Percentiles rank a stretch among this genome's conserved stretches.
These are phyloP conservation scores for Hypoxylon sp. DNA, from an alignment of 2,329 filamentous ascomycete species.

Conservation along the genomic window DNA sequence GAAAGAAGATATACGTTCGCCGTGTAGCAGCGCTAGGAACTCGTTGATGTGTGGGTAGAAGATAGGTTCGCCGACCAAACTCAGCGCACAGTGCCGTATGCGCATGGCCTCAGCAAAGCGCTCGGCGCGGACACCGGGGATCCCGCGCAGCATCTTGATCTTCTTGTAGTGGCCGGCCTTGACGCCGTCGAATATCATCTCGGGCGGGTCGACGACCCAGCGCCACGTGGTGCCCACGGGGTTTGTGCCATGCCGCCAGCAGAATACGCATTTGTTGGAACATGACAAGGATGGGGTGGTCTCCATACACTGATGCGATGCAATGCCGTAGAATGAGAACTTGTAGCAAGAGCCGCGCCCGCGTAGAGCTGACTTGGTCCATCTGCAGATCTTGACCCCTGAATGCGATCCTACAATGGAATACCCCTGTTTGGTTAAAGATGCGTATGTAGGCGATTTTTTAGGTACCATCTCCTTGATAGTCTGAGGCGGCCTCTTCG, in stretches of 20 bases:
- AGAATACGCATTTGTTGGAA: constrained; percentile 99
- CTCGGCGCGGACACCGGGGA: constrained; percentile 92
- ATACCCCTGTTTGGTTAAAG: constrained; percentile 96
- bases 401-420: constrained; percentile 95
- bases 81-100: constrained; percentile 93
- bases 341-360: constrained; percentile 98
- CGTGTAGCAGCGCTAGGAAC: constrained; percentile 86
- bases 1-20: constrained; percentile 90
- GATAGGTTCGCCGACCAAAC: constrained; percentile 95
- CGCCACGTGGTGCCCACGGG: constrained; percentile 97
- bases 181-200: constrained; percentile 90
- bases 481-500: constrained; percentile 62
- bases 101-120: constrained; percentile 93
- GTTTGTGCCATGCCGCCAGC: constrained; percentile 98
- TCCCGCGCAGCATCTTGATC: constrained; percentile 96
- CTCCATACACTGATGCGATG: constrained; percentile 98
- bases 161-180: constrained; percentile 96
- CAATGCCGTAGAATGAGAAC: constrained; percentile 96
- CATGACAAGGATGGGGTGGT: constrained; percentile 95
- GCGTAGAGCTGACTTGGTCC: constrained; percentile 96
- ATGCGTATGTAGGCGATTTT: constrained; percentile 87
- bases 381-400: constrained; percentile 97
- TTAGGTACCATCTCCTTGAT: constrained; percentile 95
- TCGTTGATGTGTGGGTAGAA: constrained; percentile 99
- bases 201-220: constrained; percentile 93